phyloP scores from a whole-genome alignment of 2,329 filamentous ascomycete genomes.

The Penicillium digitatum region DNA sequence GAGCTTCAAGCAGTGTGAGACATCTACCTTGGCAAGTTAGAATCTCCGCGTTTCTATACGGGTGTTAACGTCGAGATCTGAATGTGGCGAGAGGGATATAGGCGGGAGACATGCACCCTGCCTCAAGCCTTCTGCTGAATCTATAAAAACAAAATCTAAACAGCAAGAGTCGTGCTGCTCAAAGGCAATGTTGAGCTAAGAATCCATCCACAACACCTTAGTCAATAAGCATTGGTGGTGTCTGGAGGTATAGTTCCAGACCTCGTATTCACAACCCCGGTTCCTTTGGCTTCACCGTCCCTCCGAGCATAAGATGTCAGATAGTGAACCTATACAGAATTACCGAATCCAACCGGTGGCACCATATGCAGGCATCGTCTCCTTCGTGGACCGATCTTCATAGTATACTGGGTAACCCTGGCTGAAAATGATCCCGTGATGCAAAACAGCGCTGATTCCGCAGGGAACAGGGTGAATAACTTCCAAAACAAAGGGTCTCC shows the following conservation, averaged over 20 bases:
- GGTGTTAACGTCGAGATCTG: conserved; percentile 2
- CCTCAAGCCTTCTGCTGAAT: neutral
- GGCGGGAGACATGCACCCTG: conserved; percentile 13
- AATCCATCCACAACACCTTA: conserved; percentile 6
- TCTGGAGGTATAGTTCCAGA: conserved; percentile 19
- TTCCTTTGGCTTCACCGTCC: neutral
- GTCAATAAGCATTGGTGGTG: conserved; percentile 14
- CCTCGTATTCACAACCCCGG: conserved; percentile 25
- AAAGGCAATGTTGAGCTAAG: conserved; percentile 2
- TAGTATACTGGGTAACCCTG: neutral
- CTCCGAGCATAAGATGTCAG: neutral
- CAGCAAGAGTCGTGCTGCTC: neutral
- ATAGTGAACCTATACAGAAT: neutral
- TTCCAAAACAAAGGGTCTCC: neutral
- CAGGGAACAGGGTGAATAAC: neutral
- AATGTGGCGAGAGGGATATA: conserved; percentile 2
- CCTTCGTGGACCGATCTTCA: neutral
- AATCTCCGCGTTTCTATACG: conserved; percentile 4
- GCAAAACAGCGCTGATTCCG: neutral
- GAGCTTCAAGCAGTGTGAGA: conserved; percentile 4
- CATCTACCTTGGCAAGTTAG: conserved; percentile 1
- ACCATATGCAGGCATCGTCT: neutral
- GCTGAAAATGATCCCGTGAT: neutral
- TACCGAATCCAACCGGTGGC: neutral
- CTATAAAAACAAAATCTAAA: neutral